Base-by-base conservation (phyloP, 2,329 filamentous ascomycete genomes). In the Fusarium circinatum region DNA sequence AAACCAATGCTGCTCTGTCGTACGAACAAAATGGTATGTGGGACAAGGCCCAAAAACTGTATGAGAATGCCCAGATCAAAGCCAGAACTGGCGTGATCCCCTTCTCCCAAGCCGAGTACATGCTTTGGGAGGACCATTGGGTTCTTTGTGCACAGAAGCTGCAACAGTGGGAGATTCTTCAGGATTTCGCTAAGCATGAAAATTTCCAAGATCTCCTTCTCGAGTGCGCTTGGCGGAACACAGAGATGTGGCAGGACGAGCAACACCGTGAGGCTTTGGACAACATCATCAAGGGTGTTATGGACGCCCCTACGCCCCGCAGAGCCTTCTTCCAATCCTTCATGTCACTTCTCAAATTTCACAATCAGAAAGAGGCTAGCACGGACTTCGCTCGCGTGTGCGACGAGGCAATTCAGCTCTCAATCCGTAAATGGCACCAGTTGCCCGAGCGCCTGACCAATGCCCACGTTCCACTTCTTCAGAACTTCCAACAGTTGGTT, bases 111-210 rank as follows among this genome's bases (percentile, higher is more conserved):
- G 95, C 92, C 38, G 96, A 99, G 83, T 99, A 99, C 83, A 98
- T 97, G 90, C 89, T 99, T 3, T 99, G 96, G 96, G 96, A 99
- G 83, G 96, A 99, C 80, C 97, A 99, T 78, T 99, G 96, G 96
- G 92, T 99, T 47, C 89, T 98, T 56, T 99, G 96, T 81, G 96
- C 96, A 0, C 95, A 98, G 84, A 99, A 99, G 84, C 87, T 99
- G 51, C 97, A 99, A 82, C 97, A 99, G 80, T 99, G 96, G 96
- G 96, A 99, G 78, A 96, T 99, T 64, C 84, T 99, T 39, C 94
- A 95, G 71, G 97, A 99, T 78, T 98, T 98, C 79, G 95, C 96
- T 8, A 99, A 99, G 83, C 96, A 99, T 78, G 97, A 99, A 81
- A 99, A 99, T 79, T 93, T 98, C 83, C 97, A 98, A 79, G 96